These are phyloP conservation scores for Oryza meyeriana DNA, from an alignment of 176 grass and related monocot genomes.

Conservation along the genomic window DNA sequence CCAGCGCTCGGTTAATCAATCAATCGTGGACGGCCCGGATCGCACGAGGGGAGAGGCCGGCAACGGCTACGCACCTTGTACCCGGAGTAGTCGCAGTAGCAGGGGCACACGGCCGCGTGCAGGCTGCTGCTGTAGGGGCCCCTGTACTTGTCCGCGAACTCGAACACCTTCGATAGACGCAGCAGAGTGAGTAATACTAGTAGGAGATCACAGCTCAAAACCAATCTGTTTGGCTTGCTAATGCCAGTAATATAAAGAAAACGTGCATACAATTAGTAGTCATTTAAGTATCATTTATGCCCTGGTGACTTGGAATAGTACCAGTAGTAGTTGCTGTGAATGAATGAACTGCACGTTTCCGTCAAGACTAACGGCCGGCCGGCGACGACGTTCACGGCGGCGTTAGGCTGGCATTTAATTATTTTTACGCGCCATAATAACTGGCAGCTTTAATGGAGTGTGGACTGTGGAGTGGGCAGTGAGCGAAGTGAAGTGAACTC, in stretches of 20 bases:
- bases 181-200: neutral
- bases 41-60: neutral
- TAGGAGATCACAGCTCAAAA: neutral
- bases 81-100: slow-evolving; percentile 87
- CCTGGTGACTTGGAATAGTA: neutral
- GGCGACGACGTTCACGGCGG: neutral
- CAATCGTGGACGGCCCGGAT: neutral
- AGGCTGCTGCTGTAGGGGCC: slow-evolving; percentile 86
- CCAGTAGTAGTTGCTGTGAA: neutral
- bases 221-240: neutral
- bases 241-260: neutral
- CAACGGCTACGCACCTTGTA: slow-evolving; percentile 28
- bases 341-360: neutral
- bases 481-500: too few relatives aligned
- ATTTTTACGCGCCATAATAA: neutral
- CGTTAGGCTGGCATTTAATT: neutral
- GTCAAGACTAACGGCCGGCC: neutral
- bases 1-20: neutral
- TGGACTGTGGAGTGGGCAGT: neutral
- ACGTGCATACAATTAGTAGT: neutral
- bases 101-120: slow-evolving; percentile 69
- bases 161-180: slow-evolving; percentile 57
- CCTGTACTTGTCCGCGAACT: slow-evolving; percentile 69
- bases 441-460: neutral
- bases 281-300: too few relatives aligned